Percentiles rank a stretch among this genome's conserved stretches.
Conservation (phyloP, 2,329 filamentous ascomycete species). For the Chaetomium sp. region DNA sequence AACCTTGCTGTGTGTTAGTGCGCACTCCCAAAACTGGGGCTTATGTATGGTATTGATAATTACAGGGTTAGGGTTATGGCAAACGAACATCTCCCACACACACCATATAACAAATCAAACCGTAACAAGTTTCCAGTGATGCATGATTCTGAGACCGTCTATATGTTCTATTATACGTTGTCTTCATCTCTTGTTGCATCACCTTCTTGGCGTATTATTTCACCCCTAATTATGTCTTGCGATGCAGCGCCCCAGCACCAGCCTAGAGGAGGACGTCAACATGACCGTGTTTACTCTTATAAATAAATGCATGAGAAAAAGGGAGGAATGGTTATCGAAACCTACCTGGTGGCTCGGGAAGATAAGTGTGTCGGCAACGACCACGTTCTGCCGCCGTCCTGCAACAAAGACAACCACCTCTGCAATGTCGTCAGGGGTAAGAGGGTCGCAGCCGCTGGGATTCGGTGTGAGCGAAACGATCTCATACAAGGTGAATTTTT, state of each 20-base stretch:
- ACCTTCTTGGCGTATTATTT: background rate
- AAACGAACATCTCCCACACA: background rate
- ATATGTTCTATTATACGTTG: background rate
- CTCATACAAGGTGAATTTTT: background rate
- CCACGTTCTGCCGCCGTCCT: conserved; percentile 80
- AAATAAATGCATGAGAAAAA: background rate
- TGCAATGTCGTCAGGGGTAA: conserved; percentile 86
- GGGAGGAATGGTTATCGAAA: background rate
- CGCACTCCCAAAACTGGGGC: background rate
- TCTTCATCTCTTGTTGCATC: background rate
- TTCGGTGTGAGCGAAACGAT: background rate
- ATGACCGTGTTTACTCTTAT: background rate
- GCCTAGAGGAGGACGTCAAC: conserved; percentile 22
- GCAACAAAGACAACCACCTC: conserved; percentile 84
- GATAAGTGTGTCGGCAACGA: conserved; percentile 78
- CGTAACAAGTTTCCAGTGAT: no score
- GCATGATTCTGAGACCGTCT: background rate
- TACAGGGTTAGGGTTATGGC: conserved; percentile 1
- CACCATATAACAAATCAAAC: background rate
- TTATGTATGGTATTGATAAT: background rate
- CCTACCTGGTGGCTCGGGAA: conserved; percentile 85
- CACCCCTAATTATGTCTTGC: conserved; percentile 16
- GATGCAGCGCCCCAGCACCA: conserved; percentile 29
- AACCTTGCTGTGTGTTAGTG: conserved; percentile 8
- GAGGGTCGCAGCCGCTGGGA: conserved; percentile 65